These are phyloP conservation scores for Penicillium sp. DNA, from an alignment of 2,329 filamentous ascomycete species.

Conservation along the genomic window DNA sequence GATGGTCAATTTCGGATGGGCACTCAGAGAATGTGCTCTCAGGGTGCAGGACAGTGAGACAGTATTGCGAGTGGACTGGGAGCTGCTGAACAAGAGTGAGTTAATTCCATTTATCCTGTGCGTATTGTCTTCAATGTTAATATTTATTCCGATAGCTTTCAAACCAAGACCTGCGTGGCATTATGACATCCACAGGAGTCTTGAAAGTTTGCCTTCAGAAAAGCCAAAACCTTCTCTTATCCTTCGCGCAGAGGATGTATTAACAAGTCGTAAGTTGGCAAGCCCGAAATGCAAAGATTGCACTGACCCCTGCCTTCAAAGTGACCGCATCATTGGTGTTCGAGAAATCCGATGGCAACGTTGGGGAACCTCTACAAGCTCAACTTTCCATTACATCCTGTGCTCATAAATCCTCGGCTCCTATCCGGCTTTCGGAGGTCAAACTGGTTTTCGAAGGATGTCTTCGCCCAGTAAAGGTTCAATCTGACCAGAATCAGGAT, in stretches of 20 bases:
- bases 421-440: slow-evolving; percentile 51
- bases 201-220: slow-evolving; percentile 40
- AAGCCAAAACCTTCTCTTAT: slow-evolving; percentile 48
- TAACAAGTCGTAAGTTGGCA: slow-evolving; percentile 49
- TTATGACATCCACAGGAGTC: slow-evolving; percentile 51
- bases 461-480: slow-evolving; percentile 45
- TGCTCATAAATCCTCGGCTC: slow-evolving; percentile 46
- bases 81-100: slow-evolving; percentile 48
- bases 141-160: slow-evolving; percentile 32
- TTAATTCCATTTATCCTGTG: not conserved
- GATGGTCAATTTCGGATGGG: slow-evolving; percentile 55
- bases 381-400: slow-evolving; percentile 56
- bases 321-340: slow-evolving; percentile 56
- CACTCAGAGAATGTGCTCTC: slow-evolving; percentile 55
- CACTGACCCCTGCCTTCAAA: slow-evolving; percentile 28
- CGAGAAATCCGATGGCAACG: slow-evolving; percentile 55
- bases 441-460: slow-evolving; percentile 55
- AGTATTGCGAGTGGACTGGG: slow-evolving; percentile 57
- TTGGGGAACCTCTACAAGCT: slow-evolving; percentile 58
- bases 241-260: slow-evolving; percentile 49
- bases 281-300: not conserved
- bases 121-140: slow-evolving; percentile 6
- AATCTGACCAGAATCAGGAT: slow-evolving; percentile 32
- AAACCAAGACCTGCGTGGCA: slow-evolving; percentile 35
- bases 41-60: slow-evolving; percentile 48